Evolutionary conservation across 768 basidiomycete species (phyloP).

Genomic region (Hirschioporus abietinus): DNA sequence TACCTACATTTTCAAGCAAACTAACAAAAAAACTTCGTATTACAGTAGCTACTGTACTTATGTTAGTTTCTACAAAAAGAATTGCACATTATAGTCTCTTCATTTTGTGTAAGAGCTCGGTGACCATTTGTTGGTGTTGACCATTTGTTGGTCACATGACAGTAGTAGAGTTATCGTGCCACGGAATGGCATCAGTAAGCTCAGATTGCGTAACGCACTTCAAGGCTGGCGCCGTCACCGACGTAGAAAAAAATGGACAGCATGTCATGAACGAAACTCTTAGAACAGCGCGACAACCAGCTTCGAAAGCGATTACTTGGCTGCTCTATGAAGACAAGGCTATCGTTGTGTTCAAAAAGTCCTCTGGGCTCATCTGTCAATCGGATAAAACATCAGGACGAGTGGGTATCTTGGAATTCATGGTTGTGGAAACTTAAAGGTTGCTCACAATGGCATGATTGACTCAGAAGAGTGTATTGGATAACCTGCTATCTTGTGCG

Average conservation of each 20-base stretch:
- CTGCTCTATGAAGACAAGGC: conserved; percentile 48
- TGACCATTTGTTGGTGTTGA: too few relatives aligned
- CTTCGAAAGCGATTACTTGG: neutral
- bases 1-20: too few relatives aligned
- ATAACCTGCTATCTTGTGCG: conserved; percentile 4
- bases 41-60: too few relatives aligned
- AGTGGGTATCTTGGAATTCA: conserved; percentile 1
- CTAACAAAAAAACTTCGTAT: too few relatives aligned
- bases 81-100: too few relatives aligned
- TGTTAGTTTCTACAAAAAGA: too few relatives aligned
- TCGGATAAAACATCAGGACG: conserved; percentile 10
- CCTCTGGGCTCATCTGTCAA: conserved; percentile 53
- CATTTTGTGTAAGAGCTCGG: too few relatives aligned
- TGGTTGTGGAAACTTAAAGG: conserved; percentile 26
- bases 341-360: conserved; percentile 56
- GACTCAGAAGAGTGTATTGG: conserved; percentile 11
- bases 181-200: too few relatives aligned
- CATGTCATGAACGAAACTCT: neutral
- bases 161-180: too few relatives aligned
- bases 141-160: too few relatives aligned
- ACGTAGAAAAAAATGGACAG: neutral
- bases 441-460: conserved; percentile 20
- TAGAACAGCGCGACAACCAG: neutral
- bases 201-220: too few relatives aligned
- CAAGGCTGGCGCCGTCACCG: too few relatives aligned